Conservation (phyloP, 805 yeast species). For the Grigorovia transvaalensis region DNA sequence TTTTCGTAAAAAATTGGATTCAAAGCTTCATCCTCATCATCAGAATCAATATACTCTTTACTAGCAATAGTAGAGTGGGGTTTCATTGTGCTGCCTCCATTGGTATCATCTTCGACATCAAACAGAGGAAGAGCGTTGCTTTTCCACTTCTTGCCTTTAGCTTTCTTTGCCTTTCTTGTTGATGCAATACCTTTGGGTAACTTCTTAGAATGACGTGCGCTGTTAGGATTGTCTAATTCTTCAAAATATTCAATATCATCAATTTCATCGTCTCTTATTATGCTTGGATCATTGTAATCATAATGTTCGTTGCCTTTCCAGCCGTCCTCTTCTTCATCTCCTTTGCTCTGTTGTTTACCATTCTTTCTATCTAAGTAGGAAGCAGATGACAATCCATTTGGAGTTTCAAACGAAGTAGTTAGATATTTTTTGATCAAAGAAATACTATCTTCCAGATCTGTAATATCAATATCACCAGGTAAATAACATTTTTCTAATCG, state of each 20-base stretch:
- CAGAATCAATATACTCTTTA: slow-evolving; percentile 28
- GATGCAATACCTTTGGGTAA: slow-evolving; percentile 18
- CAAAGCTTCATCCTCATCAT: slow-evolving; percentile 16
- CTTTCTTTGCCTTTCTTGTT: slow-evolving; percentile 4
- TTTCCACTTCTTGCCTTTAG: background rate
- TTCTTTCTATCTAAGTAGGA: slow-evolving; percentile 18
- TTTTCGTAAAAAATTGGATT: slow-evolving; percentile 26
- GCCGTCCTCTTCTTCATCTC: slow-evolving; percentile 11
- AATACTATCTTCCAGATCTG: slow-evolving; percentile 8
- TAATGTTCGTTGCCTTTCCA: slow-evolving; percentile 15
- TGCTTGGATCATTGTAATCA: slow-evolving; percentile 15
- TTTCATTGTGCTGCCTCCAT: background rate
- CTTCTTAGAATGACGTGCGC: background rate
- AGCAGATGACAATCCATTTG: slow-evolving; percentile 21
- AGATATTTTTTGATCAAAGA: slow-evolving; percentile 14
- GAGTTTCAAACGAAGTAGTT: slow-evolving; percentile 20
- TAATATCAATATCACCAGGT: slow-evolving; percentile 8
- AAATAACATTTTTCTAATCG: slow-evolving; percentile 14
- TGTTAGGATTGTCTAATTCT: slow-evolving; percentile 9
- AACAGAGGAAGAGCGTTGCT: slow-evolving; percentile 8
- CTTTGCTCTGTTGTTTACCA: background rate
- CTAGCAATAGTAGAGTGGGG: slow-evolving; percentile 13
- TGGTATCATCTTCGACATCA: slow-evolving; percentile 7
- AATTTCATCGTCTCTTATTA: slow-evolving; percentile 11
- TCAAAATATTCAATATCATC: slow-evolving; percentile 22